These are phyloP conservation scores for Russula griseocarnosa DNA, from an alignment of 768 basidiomycete species.

Conservation along the genomic window DNA sequence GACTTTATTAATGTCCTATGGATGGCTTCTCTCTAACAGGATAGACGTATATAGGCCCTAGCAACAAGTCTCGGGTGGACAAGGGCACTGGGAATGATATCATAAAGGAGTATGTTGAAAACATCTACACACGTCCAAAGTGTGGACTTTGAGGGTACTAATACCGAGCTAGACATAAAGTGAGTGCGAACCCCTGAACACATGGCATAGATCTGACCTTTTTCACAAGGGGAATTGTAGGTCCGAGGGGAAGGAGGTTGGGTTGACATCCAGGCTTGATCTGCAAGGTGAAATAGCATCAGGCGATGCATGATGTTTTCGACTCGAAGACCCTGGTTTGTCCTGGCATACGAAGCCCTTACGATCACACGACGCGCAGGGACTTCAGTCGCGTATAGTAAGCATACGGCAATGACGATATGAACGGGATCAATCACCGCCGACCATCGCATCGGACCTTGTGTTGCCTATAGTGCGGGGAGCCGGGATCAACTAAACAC, in stretches of 20 bases:
- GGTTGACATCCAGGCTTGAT: background rate
- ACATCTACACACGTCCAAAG: background rate
- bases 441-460: constrained; percentile 29
- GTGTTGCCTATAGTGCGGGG: constrained; percentile 20
- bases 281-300: background rate
- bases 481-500: background rate
- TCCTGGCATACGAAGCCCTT: constrained; percentile 24
- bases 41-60: background rate
- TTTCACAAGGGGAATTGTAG: background rate
- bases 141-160: background rate
- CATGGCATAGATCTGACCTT: constrained; percentile 2
- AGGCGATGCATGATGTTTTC: background rate
- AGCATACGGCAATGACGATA: background rate
- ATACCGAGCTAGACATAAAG: background rate
- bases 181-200: background rate
- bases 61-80: background rate
- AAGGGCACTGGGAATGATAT: background rate
- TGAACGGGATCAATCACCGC: constrained; percentile 18
- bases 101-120: background rate
- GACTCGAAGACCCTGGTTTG: background rate
- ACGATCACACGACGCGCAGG: constrained; percentile 20
- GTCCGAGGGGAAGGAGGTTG: no score
- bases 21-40: background rate
- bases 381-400: constrained; percentile 10
- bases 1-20: background rate